A percentile compares a stretch with the other conserved stretches of the same genome.
Evolutionary conservation across 345 rosid species (phyloP).

Genomic region (Excoecaria cochinchinensis): DNA sequence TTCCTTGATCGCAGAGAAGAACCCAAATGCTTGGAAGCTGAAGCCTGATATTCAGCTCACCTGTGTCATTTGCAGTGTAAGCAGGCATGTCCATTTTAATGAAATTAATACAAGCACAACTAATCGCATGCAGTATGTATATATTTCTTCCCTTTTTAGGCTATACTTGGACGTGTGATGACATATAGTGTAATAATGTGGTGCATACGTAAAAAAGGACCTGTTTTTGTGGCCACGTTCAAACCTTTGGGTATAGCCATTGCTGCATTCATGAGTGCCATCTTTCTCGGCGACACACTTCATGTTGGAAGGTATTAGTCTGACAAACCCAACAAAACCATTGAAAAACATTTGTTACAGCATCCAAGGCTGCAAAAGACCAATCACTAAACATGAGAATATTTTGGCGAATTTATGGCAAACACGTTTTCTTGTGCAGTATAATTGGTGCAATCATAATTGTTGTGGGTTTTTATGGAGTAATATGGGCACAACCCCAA

Average conservation of each 20-base stretch:
- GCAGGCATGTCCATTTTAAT: neutral
- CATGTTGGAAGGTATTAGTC: constrained; percentile 46
- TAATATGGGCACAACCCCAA: constrained; percentile 46
- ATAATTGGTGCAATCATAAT: constrained; percentile 41
- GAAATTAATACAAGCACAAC: neutral
- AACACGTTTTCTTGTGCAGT: constrained; percentile 26
- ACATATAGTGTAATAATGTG: constrained; percentile 30
- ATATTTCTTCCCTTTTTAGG: constrained; percentile 28
- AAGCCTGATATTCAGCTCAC: constrained; percentile 36
- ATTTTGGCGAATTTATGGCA: neutral
- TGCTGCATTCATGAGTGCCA: constrained; percentile 45
- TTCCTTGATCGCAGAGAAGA: constrained; percentile 40
- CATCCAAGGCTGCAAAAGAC: too few species aligned
- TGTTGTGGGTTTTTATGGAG: constrained; percentile 57
- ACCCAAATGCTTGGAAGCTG: constrained; percentile 51
- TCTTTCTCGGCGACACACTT: constrained; percentile 50
- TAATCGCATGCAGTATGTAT: neutral
- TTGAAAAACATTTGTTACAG: too few species aligned
- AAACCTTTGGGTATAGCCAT: constrained; percentile 51
- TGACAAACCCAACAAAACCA: neutral
- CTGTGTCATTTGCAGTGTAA: constrained; percentile 42
- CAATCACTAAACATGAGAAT: too few species aligned
- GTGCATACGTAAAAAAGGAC: constrained; percentile 54
- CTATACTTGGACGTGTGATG: constrained; percentile 43
- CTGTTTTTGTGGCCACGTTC: constrained; percentile 60